Percentiles rank a stretch among this genome's conserved stretches.
These are phyloP conservation scores for Cyberlindnera samutprakarnensis DNA, from an alignment of 805 yeast species.

Conservation along the genomic window DNA sequence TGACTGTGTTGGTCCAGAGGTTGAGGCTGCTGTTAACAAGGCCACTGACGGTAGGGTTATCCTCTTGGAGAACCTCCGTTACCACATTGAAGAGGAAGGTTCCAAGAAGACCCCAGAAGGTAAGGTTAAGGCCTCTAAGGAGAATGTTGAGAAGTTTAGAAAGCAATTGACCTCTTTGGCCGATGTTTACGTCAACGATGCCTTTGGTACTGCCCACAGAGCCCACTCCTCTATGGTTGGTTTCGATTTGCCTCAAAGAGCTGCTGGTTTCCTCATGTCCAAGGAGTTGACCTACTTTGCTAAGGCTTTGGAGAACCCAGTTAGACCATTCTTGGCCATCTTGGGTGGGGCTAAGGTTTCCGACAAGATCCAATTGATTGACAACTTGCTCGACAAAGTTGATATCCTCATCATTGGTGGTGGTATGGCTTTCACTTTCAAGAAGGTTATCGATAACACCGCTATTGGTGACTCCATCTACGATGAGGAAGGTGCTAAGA, in stretches of 20 bases:
- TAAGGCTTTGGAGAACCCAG: slow-evolving; percentile 97
- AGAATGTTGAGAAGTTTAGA: slow-evolving; percentile 83
- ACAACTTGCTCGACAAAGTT: slow-evolving; percentile 94
- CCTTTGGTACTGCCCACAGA: slow-evolving; percentile 99
- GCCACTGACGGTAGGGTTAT: slow-evolving; percentile 78
- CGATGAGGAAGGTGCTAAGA: slow-evolving; percentile 93
- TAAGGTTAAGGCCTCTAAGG: slow-evolving; percentile 88
- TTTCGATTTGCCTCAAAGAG: slow-evolving; percentile 89
- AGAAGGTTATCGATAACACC: slow-evolving; percentile 81
- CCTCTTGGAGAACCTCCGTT: slow-evolving; percentile 94
- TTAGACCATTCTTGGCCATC: slow-evolving; percentile 96
- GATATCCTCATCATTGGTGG: slow-evolving; percentile 94
- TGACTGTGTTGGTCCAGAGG: slow-evolving; percentile 92
- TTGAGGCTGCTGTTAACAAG: slow-evolving; percentile 66
- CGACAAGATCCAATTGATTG: slow-evolving; percentile 97
- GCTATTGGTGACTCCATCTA: slow-evolving; percentile 87
- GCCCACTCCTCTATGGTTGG: slow-evolving; percentile 99
- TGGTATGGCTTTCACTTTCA: slow-evolving; percentile 99
- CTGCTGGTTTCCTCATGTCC: slow-evolving; percentile 97
- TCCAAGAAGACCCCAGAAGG: slow-evolving; percentile 86
- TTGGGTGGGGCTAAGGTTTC: slow-evolving; percentile 99
- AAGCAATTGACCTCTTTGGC: slow-evolving; percentile 83
- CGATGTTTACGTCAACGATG: slow-evolving; percentile 96
- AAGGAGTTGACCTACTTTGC: slow-evolving; percentile 97
- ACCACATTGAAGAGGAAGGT: slow-evolving; percentile 97